Base-by-base conservation (phyloP, 2,329 filamentous ascomycete genomes). In the Fusarium sp. region DNA sequence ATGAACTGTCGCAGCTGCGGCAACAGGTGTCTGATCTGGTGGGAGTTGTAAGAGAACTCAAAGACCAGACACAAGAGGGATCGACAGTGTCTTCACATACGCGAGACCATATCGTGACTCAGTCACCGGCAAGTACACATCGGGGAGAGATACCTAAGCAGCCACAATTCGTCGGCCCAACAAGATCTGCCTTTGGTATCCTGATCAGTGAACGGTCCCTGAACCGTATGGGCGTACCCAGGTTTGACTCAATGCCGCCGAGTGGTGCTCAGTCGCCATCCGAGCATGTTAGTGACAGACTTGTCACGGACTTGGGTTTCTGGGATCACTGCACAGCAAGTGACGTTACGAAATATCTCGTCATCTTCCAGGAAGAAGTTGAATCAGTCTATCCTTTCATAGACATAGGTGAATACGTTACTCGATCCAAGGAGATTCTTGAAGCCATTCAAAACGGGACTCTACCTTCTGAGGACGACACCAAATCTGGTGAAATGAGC, bases 361-460 rank as follows among this genome's bases (percentile, higher is more conserved):
- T 76, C 9, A 75, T 78, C 6, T 82, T 79, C 26, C 75, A 78
- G n/a, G 80, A 82, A 39, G 80, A 82, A 42, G 75, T 81, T 22
- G 80, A 81, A 22, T 75, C 75, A 0, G 74, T 80, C 0, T 80
- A 80, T 34, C 79, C 79, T 0, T 80, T 78, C 33, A 73, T 76
- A 3, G 75, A 79, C 15, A 77, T 73, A 0, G 65, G 64, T 4
- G 73, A 77, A 9, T 71, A 79, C 2, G 69, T 75, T 1, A 56
- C 66, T 2, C 66, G 67, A 1, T 70, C 75, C 0, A 57, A 72
- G 6, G 69, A 76, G 8, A 76, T 80, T 13, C 46, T 80, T 2
- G 53, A 68, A 17, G 56, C 68, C 3, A 71, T 77, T 3, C 69
- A 75, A 1, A 52, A 56, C 1, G 28, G 24, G 2, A n/a, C 17